Evolutionary conservation across 768 basidiomycete species (phyloP), one percentile per base, ranked within the genome.

Genomic region (Mrakia hoshinonis): DNA sequence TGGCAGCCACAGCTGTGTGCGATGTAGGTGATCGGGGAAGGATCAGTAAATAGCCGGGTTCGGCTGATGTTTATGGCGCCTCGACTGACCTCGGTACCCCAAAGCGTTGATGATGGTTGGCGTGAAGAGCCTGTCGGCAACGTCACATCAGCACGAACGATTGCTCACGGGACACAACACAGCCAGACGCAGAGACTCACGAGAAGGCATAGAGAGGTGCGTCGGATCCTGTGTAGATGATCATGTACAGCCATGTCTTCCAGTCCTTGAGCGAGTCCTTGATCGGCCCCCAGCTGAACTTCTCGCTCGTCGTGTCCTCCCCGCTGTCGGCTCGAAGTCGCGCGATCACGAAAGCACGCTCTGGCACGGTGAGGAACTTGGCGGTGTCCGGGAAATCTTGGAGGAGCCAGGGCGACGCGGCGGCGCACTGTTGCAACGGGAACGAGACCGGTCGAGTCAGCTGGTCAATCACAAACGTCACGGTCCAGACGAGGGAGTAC

Each of bases 381-480:
- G 89, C 89, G 0, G 85, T 88, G 75, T 91, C 88, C 3, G 90
- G 89, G 79, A 91, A 91, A 77, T 91, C 90, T 75, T 89, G 86
- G 71, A 91, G 85, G 76, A 91, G 85, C 83, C 84, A 91, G 81
- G 86, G 90, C 1, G 88, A 89, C 12, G 82, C 77, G 29, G 78
- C 77, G 11, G 87, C 88, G 6, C 87, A 61, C 13, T 31, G 34
- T 2, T 15, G 36, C 18, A 39, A 29, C 10, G 20, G 55, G 18
- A 26, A 36, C 15, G 1, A 39, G 6, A 15, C 7, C n/a, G 3
- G 36, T 20, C 0, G 15, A 38, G 36, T 7, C 31, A 34, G 26
- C 52, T 4, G 54, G 49, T 24, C 20, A 51, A 18, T 20, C 49
- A 6, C 49, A 18, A 11, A 6, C 20, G 49, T 24, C 20, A 9